Evolutionary conservation across 305 asterid genomes (phyloP).

Genomic region (Solanum hybrid): DNA sequence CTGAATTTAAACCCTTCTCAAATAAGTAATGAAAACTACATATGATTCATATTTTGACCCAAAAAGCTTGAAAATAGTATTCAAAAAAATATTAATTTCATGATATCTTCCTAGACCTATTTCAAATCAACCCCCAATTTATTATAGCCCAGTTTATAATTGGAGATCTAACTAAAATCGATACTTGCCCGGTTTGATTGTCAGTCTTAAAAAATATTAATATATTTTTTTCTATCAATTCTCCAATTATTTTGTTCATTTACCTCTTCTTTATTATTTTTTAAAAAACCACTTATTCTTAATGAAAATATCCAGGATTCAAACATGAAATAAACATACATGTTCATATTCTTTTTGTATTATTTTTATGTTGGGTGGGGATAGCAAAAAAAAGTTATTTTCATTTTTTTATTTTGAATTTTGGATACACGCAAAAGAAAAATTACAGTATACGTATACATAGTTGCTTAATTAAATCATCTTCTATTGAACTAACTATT

Average conservation of each 20-base stretch:
- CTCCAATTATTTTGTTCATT: not conserved
- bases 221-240: not conserved
- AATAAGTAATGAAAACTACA: no score
- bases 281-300: not conserved
- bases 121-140: no score
- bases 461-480: not conserved
- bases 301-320: not conserved
- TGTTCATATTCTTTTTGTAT: not conserved
- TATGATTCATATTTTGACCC: no score
- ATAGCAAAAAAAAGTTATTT: not conserved
- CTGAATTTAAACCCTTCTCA: no score
- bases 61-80: no score
- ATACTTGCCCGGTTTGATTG: no score
- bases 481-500: not conserved
- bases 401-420: not conserved
- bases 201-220: no score
- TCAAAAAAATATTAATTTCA: no score
- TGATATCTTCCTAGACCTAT: no score
- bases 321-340: not conserved
- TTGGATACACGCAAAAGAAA: not conserved
- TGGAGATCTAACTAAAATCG: no score
- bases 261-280: not conserved
- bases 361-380: not conserved
- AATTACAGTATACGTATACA: not conserved
- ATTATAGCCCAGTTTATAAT: no score